Conservation (phyloP, 495 filamentous ascomycete species). For the Penicillium flavigenum region DNA sequence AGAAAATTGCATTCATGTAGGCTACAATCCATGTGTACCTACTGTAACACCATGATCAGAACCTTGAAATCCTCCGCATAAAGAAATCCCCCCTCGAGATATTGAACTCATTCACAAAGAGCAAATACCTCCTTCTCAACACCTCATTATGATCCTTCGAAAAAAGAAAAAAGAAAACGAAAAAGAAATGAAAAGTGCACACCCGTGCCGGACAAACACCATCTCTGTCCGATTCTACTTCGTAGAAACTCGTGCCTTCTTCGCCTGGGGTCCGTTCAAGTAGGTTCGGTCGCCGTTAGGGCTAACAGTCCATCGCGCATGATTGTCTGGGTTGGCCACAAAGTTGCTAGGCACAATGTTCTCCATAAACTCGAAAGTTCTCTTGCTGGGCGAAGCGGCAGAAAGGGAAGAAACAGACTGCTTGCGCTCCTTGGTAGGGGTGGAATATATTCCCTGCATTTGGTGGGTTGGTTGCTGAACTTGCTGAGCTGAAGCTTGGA, state of each 20-base stretch:
- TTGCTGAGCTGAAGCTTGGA: neutral
- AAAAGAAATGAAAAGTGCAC: neutral
- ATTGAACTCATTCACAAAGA: neutral
- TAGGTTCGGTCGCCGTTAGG: constrained; percentile 16
- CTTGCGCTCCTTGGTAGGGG: neutral
- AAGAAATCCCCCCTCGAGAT: neutral
- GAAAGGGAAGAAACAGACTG: neutral
- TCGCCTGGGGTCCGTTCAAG: constrained; percentile 23
- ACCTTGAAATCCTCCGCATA: neutral
- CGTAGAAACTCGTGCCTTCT: neutral
- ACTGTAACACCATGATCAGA: neutral
- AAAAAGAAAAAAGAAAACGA: too few relatives aligned
- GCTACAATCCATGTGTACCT: neutral
- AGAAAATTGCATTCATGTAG: neutral
- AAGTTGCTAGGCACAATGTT: constrained; percentile 19
- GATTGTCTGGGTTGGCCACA: constrained; percentile 30
- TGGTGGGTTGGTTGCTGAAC: neutral
- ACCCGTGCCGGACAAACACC: neutral
- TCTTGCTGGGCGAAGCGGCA: constrained; percentile 2
- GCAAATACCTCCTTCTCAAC: neutral
- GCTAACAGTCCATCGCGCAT: constrained; percentile 23
- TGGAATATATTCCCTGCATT: neutral
- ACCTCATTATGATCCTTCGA: neutral
- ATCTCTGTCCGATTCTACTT: neutral
- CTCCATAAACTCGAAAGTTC: constrained; percentile 16